Conservation (phyloP, 2,329 filamentous ascomycete genomes). For the Trichoderma sp. region DNA sequence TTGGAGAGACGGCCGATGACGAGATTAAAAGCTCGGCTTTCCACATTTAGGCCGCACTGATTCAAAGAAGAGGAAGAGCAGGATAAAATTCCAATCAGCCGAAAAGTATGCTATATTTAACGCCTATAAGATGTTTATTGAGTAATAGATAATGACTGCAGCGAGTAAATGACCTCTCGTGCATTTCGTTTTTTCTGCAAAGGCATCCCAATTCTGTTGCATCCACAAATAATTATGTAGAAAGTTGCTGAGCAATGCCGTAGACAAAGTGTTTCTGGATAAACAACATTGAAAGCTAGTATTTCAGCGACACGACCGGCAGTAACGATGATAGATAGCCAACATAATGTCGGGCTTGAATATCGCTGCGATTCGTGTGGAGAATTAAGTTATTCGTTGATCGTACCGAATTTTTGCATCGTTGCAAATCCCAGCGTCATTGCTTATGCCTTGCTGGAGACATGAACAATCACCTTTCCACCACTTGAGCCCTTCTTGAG, state of each 20-base stretch:
- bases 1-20: not conserved
- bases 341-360: not conserved
- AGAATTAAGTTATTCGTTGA: not conserved
- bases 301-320: too few species aligned
- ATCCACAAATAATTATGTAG: not conserved
- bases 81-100: not conserved
- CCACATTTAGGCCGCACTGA: not conserved
- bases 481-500: conserved; percentile 56
- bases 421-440: too few species aligned
- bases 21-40: not conserved
- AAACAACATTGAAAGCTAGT: too few species aligned
- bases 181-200: not conserved
- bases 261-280: not conserved
- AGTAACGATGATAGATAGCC: not conserved
- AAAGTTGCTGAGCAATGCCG: too few species aligned
- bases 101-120: not conserved
- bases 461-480: conserved; percentile 51
- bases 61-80: not conserved
- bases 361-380: too few species aligned
- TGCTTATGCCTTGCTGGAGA: not conserved
- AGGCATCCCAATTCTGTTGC: not conserved
- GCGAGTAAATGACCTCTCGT: not conserved
- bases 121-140: not conserved
- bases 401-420: not conserved
- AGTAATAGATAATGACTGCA: not conserved